Evolutionary conservation across 179 eudicot genomes (phyloP).

Genomic region (Spinacia oleracea): DNA sequence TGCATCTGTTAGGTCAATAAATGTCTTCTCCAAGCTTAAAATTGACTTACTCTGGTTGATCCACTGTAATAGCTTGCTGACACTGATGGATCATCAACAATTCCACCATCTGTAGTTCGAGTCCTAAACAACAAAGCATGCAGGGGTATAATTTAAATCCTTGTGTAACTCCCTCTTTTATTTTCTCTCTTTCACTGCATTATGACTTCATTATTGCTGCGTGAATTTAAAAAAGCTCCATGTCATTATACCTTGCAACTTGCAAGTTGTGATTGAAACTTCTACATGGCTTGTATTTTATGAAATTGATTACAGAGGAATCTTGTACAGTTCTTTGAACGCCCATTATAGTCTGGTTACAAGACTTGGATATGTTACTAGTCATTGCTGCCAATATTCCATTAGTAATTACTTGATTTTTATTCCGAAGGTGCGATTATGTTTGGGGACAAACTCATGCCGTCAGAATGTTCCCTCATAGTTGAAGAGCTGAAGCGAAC

Average conservation of each 20-base stretch:
- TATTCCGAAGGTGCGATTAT: constrained; percentile 79
- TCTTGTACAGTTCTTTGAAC: not conserved
- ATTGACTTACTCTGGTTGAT: constrained; percentile 2
- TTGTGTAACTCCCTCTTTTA: not conserved
- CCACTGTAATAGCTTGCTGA: constrained; percentile 65
- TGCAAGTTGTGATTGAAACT: not conserved
- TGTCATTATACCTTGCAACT: not conserved
- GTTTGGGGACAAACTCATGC: constrained; percentile 94
- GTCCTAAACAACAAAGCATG: constrained; percentile 85
- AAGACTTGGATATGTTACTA: not conserved
- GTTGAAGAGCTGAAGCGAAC: constrained; percentile 93
- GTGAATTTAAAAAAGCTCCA: not conserved
- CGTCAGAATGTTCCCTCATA: constrained; percentile 90
- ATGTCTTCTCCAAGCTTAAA: not conserved
- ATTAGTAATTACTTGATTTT: constrained; percentile 2
- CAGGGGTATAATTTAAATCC: constrained; percentile 53
- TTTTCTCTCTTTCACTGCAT: not conserved
- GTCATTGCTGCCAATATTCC: not conserved
- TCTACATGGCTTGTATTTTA: constrained; percentile 1
- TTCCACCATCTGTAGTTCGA: constrained; percentile 84
- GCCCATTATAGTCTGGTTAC: not conserved
- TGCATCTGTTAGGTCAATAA: not conserved
- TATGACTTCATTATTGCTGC: not conserved
- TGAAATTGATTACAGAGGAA: not conserved
- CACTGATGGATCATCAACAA: constrained; percentile 92